Base-by-base conservation (phyloP, 2,329 filamentous ascomycete genomes). In the Ceratocystiopsis brevicomis region DNA sequence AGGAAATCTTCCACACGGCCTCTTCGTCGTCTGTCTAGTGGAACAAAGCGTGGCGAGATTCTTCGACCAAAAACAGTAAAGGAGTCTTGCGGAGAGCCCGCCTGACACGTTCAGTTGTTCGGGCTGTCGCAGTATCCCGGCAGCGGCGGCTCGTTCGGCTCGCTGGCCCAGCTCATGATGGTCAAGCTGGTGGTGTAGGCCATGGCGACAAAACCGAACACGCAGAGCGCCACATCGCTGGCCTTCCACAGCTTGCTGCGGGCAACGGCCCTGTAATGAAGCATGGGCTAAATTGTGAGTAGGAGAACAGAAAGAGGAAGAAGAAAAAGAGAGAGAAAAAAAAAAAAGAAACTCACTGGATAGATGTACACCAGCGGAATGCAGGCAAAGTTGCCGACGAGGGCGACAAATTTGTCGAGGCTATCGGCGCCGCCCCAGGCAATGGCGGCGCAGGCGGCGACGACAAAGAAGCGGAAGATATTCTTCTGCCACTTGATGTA, bases 401-500 rank as follows among this genome's bases (percentile, higher is more conserved):
- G 69, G 18, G 86, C 81, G 32, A 98, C 92, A 59, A 98, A 98
- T 61, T 96, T 96, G 65, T 98, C 90, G 44, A 98, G 65, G 61
- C 96, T 80, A 51, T 85, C 82, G 3, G 90, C 88, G 48, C 90
- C 90, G 38, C 79, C 77, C 85, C 86, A 98, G 2, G 88, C 88
- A 50, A 98, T 81, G 46, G 77, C 62, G 1, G 87, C 82, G 55
- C 90, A 96, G 19, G 90, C 61, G 54, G 83, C 73, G 41, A 96
- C 90, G 49, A 95, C 76, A 56, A 88, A 78, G 68, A 96, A 98
- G 44, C 90, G 80, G 67, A 94, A 98, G 33, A 81, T 66, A 53
- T 98, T 98, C 76, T 98, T 98, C 69, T 96, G 83, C 90, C 90
- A 98, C 66, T 98, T 98, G 67, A 98, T 93, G 57, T 84, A 90